phyloP scores from a whole-genome alignment of 345 rosid genomes.

The Cochlearia excelsa region DNA sequence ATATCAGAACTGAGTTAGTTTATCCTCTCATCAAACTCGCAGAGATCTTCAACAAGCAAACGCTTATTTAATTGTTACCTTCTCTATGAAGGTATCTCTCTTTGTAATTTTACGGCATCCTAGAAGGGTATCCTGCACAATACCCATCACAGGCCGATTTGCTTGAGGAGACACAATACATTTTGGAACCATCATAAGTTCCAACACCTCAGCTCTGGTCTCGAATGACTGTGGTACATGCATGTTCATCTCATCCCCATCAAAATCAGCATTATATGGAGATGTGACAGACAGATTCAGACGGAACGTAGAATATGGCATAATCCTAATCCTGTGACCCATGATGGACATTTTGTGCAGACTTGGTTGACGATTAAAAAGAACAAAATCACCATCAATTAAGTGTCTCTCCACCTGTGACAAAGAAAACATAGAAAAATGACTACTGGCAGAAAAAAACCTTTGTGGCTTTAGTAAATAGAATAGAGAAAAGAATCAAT shows the following conservation, averaged over 20 bases:
- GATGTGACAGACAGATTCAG: slow-evolving; percentile 91
- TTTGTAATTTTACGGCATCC: slow-evolving; percentile 98
- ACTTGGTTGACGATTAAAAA: slow-evolving; percentile 97
- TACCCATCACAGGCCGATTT: slow-evolving; percentile 98
- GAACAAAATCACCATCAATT: slow-evolving; percentile 86
- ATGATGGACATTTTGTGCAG: slow-evolving; percentile 97
- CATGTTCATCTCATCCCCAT: slow-evolving; percentile 99
- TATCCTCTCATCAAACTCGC: not conserved
- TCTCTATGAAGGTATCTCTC: slow-evolving; percentile 96
- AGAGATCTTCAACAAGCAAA: slow-evolving; percentile 1
- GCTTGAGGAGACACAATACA: slow-evolving; percentile 97
- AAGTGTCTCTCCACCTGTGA: slow-evolving; percentile 95
- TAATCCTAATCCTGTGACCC: slow-evolving; percentile 95
- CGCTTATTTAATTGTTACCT: slow-evolving; percentile 45
- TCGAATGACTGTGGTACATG: slow-evolving; percentile 96
- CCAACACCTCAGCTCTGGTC: slow-evolving; percentile 95
- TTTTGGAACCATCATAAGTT: slow-evolving; percentile 99
- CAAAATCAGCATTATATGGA: slow-evolving; percentile 99
- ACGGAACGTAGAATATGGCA: slow-evolving; percentile 97
- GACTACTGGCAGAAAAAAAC: slow-evolving; percentile 7
- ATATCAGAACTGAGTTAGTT: slow-evolving; percentile 12
- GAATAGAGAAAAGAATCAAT: slow-evolving; percentile 8
- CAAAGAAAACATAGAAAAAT: slow-evolving; percentile 18
- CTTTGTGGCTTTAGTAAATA: not conserved
- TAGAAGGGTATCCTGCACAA: slow-evolving; percentile 93